Evolutionary conservation across 768 basidiomycete species (phyloP), one percentile per base, ranked within the genome.

Genomic region (Boletus pseudo-olivaceus): DNA sequence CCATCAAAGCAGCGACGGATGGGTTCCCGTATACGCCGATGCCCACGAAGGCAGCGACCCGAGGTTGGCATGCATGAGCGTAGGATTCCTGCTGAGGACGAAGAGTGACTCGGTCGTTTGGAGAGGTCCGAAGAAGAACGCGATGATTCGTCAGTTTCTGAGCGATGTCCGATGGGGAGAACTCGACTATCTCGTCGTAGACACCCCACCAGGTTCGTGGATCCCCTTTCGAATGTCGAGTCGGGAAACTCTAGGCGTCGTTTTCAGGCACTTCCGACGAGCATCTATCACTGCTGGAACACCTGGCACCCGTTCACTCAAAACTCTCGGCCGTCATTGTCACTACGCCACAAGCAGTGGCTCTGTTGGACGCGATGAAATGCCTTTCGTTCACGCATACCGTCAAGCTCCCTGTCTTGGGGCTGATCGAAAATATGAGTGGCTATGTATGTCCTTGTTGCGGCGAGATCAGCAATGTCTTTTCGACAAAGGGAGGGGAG

Each of bases 71-170:
- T 94, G 92, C 70, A 99, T 99, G 97, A 93, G 90, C 66, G 93
- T 98, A 9, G 97, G 93, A 3, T 98, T 98, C 71, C 75, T 99
- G 61, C 72, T 98, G 62, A 91, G 92, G 75, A 87, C 86, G 66
- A 87, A 85, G 66, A 87, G 85, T 20, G 95, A 98, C 67, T 92
- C 91, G 17, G 93, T 99, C 43, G 92, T 99, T 2, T 99, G 97
- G 97, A 76, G 97, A 65, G 97, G 97, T 0, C 97, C 97, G 45
- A 98, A 97, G 78, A 98, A 97, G 79, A 95, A 95, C 62, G 95
- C 88, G 53, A 97, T 97, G 94, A 96, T 98, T 62, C 77, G 93
- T 65, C 95, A 98, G 75, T 97, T 98, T 69, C 70, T 97, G 68
- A 84, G 85, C 62, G 92, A 98, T 61, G 94, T 97, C n/a, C 76